Evolutionary conservation across 331 rosid genomes (phyloP).

Genomic region (Saraca asoca): DNA sequence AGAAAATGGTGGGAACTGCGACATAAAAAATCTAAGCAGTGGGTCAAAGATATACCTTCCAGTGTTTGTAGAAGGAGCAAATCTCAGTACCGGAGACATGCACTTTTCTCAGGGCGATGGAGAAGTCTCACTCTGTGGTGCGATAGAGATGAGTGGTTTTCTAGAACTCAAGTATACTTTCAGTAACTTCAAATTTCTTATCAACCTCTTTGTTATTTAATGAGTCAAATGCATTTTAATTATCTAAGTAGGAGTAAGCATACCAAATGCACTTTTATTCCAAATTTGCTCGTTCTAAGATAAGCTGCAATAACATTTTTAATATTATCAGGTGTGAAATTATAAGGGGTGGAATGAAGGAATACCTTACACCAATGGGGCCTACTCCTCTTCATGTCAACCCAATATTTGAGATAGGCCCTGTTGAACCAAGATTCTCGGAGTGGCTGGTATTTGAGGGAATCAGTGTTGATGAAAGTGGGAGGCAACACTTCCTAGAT

Average conservation of each 20-base stretch:
- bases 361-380: conserved; percentile 92
- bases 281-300: not conserved
- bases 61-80: conserved; percentile 87
- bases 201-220: not conserved
- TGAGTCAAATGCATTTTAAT: not conserved
- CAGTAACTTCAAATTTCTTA: not conserved
- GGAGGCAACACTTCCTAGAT: conserved; percentile 78
- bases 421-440: conserved; percentile 87
- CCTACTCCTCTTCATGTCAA: conserved; percentile 82
- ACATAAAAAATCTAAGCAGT: conserved; percentile 82
- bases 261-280: too few relatives aligned
- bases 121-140: conserved; percentile 87
- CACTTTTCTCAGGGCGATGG: conserved; percentile 96
- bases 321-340: conserved; percentile 61
- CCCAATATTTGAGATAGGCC: conserved; percentile 87
- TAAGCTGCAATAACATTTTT: not conserved
- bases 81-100: conserved; percentile 93
- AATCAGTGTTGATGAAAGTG: conserved; percentile 76
- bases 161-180: conserved; percentile 72
- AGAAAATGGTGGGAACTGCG: conserved; percentile 97
- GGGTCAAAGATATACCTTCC: conserved; percentile 92
- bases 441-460: conserved; percentile 93
- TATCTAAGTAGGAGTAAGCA: not conserved
- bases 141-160: conserved; percentile 97
- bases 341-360: conserved; percentile 86